phyloP scores from a whole-genome alignment of 1,284 basidiomycete species.

The Anthracocystis walkeri region DNA sequence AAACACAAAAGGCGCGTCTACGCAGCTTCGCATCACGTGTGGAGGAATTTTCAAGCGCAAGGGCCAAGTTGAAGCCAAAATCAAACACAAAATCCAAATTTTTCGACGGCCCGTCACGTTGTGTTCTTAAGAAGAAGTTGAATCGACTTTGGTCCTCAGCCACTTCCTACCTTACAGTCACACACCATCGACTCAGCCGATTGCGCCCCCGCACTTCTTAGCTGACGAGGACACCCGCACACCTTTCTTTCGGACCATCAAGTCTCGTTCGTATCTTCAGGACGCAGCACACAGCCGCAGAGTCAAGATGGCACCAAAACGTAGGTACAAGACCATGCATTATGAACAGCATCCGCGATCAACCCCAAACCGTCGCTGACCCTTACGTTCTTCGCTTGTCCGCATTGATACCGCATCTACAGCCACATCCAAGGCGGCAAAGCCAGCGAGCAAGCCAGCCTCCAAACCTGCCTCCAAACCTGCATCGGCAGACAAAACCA shows the following conservation, averaged over 20 bases:
- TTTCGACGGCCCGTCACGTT: conserved; percentile 7
- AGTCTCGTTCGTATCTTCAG: background rate
- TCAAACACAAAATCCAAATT: conserved; percentile 20
- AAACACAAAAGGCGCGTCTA: conserved; percentile 15
- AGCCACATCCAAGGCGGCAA: conserved; percentile 28
- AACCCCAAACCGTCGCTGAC: conserved; percentile 14
- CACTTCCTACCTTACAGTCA: background rate
- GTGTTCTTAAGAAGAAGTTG: conserved; percentile 31
- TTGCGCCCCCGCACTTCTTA: too few species aligned
- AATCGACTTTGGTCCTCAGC: conserved; percentile 27
- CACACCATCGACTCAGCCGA: background rate
- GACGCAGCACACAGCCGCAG: background rate
- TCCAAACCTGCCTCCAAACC: conserved; percentile 20
- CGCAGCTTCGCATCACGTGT: conserved; percentile 32
- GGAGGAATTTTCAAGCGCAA: conserved; percentile 12
- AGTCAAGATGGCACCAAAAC: conserved; percentile 35
- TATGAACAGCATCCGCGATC: background rate
- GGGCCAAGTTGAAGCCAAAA: conserved; percentile 8
- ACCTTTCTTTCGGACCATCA: conserved; percentile 1
- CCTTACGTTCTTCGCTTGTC: background rate
- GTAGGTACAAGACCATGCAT: conserved; percentile 5
- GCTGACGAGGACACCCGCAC: background rate
- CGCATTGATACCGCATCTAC: background rate
- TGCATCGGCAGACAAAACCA: conserved; percentile 14
- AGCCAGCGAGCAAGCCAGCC: conserved; percentile 25